Conservation (phyloP, 257 asterid genomes). For the Scutellaria minor region DNA sequence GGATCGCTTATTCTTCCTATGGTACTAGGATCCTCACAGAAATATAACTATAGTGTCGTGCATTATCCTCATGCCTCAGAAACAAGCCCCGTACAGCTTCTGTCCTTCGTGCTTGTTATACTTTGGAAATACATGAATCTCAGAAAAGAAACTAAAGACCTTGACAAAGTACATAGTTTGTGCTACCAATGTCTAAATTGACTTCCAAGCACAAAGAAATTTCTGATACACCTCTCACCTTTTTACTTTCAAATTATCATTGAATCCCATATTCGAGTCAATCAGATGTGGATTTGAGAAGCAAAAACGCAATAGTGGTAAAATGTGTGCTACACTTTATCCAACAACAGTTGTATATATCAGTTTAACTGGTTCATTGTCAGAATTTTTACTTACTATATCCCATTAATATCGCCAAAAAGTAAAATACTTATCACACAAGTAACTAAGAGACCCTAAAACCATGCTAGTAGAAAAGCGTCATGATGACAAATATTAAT, state of each 20-base stretch:
- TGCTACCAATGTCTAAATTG: background rate
- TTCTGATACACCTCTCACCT: background rate
- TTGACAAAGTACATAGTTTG: background rate
- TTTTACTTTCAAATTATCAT: background rate
- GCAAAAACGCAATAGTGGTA: background rate
- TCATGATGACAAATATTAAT: background rate
- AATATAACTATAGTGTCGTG: background rate
- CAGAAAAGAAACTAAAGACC: background rate
- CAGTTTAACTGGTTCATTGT: conserved; percentile 5
- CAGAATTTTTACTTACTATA: background rate
- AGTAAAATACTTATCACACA: background rate
- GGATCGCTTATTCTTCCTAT: background rate
- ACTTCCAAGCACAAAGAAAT: background rate
- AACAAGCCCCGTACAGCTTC: background rate
- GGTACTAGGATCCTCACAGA: background rate
- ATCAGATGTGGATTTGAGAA: background rate
- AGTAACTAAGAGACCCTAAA: conserved; percentile 14
- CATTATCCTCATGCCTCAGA: too few relatives aligned
- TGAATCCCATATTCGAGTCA: background rate
- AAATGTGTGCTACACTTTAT: too few relatives aligned
- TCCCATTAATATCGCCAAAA: background rate
- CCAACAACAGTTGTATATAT: too few relatives aligned
- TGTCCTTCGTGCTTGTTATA: background rate
- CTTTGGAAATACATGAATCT: background rate
- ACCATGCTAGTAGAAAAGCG: background rate